Conservation (phyloP, 2,329 filamentous ascomycete species). For the Neopestalotiopsis sp. region DNA sequence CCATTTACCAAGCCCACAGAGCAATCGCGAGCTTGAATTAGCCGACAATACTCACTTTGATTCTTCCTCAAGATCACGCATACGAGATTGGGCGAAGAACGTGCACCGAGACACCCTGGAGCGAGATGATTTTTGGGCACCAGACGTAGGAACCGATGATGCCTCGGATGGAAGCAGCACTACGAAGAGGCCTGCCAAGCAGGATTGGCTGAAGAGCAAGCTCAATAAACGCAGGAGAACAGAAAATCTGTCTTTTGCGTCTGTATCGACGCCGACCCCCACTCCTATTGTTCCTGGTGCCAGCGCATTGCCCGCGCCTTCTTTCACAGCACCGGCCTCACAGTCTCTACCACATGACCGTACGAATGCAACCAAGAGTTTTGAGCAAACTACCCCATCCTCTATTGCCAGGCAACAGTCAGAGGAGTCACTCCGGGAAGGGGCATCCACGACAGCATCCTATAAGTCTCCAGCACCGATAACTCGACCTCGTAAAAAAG, state of each 20-base stretch:
- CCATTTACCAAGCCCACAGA: conserved; percentile 45
- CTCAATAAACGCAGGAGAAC: conserved; percentile 29
- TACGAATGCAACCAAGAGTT: background rate
- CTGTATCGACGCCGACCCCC: conserved; percentile 5
- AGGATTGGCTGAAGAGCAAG: conserved; percentile 35
- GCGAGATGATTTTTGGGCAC: conserved; percentile 36
- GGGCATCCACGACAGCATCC: background rate
- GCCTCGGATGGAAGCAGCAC: conserved; percentile 18
- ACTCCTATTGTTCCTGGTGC: conserved; percentile 15
- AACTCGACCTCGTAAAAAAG: background rate
- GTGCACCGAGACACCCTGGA: conserved; percentile 25
- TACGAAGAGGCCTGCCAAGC: conserved; percentile 25
- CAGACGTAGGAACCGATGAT: conserved; percentile 18
- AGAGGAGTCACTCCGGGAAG: background rate
- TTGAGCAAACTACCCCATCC: conserved; percentile 6
- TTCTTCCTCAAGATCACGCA: conserved; percentile 26
- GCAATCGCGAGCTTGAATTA: conserved; percentile 30
- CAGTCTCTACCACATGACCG: background rate
- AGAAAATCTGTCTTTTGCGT: conserved; percentile 24
- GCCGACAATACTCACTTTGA: conserved; percentile 19
- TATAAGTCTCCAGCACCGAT: background rate
- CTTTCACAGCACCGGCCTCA: background rate
- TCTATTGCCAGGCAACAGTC: background rate
- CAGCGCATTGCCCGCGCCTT: conserved; percentile 2
- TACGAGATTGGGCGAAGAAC: conserved; percentile 32